phyloP scores from a whole-genome alignment of 306 rosid genomes.

The Pyrus communis region DNA sequence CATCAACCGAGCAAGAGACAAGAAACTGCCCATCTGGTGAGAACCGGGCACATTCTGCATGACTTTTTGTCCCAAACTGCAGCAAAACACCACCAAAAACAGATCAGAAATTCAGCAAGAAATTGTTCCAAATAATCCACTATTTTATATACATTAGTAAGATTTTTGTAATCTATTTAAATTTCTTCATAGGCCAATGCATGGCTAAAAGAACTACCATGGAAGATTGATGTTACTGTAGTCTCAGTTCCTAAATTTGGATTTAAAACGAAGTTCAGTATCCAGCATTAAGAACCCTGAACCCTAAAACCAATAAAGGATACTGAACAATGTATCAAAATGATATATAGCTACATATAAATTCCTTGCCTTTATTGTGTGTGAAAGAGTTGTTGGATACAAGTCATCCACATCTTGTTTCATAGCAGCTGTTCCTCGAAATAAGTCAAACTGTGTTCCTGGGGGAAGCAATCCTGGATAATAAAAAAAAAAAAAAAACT shows the following conservation, averaged over 20 bases:
- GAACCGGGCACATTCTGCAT: constrained; percentile 93
- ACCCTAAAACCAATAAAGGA: background rate
- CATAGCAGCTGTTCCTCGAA: constrained; percentile 99
- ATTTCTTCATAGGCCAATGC: background rate
- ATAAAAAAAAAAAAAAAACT: constrained; percentile 26
- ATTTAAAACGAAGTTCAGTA: background rate
- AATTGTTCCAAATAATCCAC: background rate
- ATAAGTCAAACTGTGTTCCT: constrained; percentile 95
- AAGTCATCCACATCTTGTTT: constrained; percentile 97
- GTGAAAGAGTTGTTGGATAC: constrained; percentile 82
- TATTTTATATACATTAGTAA: background rate
- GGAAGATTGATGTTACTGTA: background rate
- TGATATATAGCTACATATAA: background rate
- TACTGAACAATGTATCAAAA: background rate
- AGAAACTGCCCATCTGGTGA: constrained; percentile 99
- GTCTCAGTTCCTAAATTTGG: background rate
- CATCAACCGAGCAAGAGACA: constrained; percentile 89
- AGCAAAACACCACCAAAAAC: background rate
- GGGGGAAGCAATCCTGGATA: constrained; percentile 94
- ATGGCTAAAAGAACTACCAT: background rate
- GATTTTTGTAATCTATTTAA: background rate
- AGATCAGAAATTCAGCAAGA: background rate
- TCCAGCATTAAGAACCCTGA: background rate
- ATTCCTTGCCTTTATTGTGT: constrained; percentile 81
- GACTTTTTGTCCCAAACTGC: constrained; percentile 94